Conservation (phyloP, 768 basidiomycete species). For the Gymnopilus junonius region DNA sequence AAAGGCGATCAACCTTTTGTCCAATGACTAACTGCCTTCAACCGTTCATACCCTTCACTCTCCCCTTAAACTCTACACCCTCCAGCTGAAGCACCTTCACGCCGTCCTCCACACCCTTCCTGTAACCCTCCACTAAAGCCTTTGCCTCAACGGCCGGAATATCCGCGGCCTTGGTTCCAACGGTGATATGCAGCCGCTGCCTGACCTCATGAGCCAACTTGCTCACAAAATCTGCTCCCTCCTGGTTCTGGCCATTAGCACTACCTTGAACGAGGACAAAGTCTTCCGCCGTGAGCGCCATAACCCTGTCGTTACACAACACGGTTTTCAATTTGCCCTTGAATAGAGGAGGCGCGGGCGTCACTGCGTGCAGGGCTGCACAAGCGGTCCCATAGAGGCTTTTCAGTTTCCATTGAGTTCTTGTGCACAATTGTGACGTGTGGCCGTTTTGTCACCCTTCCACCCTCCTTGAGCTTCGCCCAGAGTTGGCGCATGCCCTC, state of each 20-base stretch:
- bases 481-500: conserved; percentile 48
- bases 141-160: conserved; percentile 74
- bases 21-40: neutral
- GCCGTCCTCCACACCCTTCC: conserved; percentile 28
- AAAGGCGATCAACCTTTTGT: too few relatives aligned
- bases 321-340: conserved; percentile 62
- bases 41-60: conserved; percentile 1
- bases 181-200: conserved; percentile 78
- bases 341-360: conserved; percentile 54
- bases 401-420: conserved; percentile 33
- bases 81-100: neutral
- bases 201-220: conserved; percentile 50
- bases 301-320: conserved; percentile 78
- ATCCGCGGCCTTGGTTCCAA: conserved; percentile 64
- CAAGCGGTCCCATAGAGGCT: conserved; percentile 56
- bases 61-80: conserved; percentile 4
- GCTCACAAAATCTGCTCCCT: conserved; percentile 51
- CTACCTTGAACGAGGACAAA: conserved; percentile 38
- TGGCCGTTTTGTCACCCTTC: conserved; percentile 61
- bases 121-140: conserved; percentile 63
- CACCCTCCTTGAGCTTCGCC: conserved; percentile 43
- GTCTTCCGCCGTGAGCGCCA: conserved; percentile 77
- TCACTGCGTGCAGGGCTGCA: conserved; percentile 37
- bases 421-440: conserved; percentile 90
- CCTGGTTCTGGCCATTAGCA: conserved; percentile 32